These are phyloP conservation scores for Cercospora sojina DNA, from an alignment of 2,329 filamentous ascomycete species.

Conservation along the genomic window DNA sequence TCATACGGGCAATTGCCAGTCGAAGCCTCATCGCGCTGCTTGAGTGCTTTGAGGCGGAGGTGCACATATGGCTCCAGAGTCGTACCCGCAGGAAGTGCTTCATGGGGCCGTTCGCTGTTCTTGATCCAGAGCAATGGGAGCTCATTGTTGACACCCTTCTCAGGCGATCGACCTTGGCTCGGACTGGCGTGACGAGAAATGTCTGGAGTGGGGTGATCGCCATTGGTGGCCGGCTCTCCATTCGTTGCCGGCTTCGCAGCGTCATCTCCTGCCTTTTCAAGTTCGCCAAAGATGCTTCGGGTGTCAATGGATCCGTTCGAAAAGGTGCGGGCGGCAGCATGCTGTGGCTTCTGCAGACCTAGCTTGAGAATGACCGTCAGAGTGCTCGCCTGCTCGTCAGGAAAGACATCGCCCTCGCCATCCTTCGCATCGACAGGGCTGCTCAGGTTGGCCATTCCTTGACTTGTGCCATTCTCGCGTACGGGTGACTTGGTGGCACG, in stretches of 20 bases:
- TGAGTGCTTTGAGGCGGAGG: conserved; percentile 51
- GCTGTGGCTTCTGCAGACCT: conserved; percentile 39
- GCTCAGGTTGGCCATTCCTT: conserved; percentile 5
- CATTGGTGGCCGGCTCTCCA: conserved; percentile 37
- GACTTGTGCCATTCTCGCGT: conserved; percentile 29
- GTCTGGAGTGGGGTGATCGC: conserved; percentile 18
- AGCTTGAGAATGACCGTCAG: conserved; percentile 54
- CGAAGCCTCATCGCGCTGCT: conserved; percentile 48
- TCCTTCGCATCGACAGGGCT: conserved; percentile 24
- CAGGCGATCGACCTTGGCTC: conserved; percentile 18
- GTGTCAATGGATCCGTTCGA: conserved; percentile 58
- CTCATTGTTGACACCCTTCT: conserved; percentile 25
- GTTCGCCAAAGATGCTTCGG: conserved; percentile 51
- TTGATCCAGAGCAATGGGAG: conserved; percentile 53
- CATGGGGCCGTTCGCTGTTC: conserved; percentile 46
- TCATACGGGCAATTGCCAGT: conserved; percentile 53
- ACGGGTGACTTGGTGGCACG: conserved; percentile 35
- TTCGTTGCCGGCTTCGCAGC: conserved; percentile 41
- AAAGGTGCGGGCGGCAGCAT: conserved; percentile 50
- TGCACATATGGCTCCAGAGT: conserved; percentile 51
- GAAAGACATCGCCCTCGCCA: conserved; percentile 48
- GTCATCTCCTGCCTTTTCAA: conserved; percentile 37
- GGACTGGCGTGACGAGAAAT: conserved; percentile 25
- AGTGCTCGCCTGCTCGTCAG: conserved; percentile 53
- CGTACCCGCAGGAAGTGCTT: conserved; percentile 46